Base-by-base conservation (phyloP, 345 rosid species). In the Populus alba region DNA sequence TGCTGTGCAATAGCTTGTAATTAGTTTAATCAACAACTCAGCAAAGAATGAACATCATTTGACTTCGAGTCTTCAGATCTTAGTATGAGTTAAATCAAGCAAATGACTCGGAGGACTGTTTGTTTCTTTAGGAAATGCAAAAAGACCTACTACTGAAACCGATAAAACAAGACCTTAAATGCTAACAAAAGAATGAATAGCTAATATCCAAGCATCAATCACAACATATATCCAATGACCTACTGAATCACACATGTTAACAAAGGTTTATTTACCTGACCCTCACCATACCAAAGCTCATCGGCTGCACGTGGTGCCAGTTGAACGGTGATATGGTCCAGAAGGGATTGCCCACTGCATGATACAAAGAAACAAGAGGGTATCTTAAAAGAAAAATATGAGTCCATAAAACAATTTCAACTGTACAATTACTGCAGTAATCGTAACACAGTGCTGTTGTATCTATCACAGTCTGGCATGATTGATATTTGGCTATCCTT, bases 231-330 rank as follows among this genome's bases (percentile, higher is more conserved):
- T 41, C 47, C 47, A 41, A 41, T 41, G 47, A 41, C 13, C 47
- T 41, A 41, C 47, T 4, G 12, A 47, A 47, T 15, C 53, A 47
- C 53, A 53, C 51, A 47, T 20, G 11, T 0, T 29, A 63, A 62
- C 41, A 15, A 66, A 76, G 49, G 35, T 35, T 70, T 20, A 62
- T 62, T 89, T 76, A 94, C 98, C 97, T 91, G 92, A 81, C 80
- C 87, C 87, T 90, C 89, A 31, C 97, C 98, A 61, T 80, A 86
- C 95, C 97, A 92, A 45, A 94, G 87, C 84, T 94, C 98, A 89
- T 94, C 98, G 12, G 97, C 98, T 81, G 97, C 98, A 35, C 97
- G 93, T n/a, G 97, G 97, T 76, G 97, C 98, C 76, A 94, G 85
- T 82, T 92, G 98, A 75, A 94, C 98, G 25, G 97, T 91, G 77